These are phyloP conservation scores for Euptelea pleiosperma DNA, from an alignment of 164 flowering plant genomes.

Conservation along the genomic window DNA sequence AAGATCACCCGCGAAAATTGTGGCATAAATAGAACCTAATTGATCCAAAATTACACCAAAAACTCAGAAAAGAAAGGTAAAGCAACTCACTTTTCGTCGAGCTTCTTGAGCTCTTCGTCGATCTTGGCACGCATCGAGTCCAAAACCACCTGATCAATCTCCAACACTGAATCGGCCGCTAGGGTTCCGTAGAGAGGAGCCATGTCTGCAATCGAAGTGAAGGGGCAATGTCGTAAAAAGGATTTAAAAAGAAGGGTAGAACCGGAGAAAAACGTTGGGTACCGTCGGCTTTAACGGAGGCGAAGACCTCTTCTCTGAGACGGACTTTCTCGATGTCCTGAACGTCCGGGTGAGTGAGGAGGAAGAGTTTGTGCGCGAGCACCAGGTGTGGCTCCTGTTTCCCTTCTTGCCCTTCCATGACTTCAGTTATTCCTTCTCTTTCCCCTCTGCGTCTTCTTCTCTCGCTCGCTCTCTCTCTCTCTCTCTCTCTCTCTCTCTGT, in stretches of 20 bases:
- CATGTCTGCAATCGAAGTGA: slow-evolving; percentile 52
- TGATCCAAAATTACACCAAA: neutral
- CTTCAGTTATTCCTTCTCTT: neutral
- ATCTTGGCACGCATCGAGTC: slow-evolving; percentile 70
- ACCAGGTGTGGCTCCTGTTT: slow-evolving; percentile 63
- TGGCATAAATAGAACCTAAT: too few species aligned
- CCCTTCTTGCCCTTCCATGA: slow-evolving; percentile 74
- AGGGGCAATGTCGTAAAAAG: neutral
- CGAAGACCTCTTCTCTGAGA: slow-evolving; percentile 70
- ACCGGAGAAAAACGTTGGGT: slow-evolving; percentile 6
- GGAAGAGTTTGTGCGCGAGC: slow-evolving; percentile 74
- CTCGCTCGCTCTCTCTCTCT: neutral
- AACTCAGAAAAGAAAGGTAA: neutral
- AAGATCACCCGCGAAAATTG: too few species aligned
- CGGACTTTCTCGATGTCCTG: slow-evolving; percentile 83
- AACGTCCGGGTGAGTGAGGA: slow-evolving; percentile 71
- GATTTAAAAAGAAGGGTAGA: neutral
- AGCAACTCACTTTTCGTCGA: slow-evolving; percentile 81
- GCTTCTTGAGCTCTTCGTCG: slow-evolving; percentile 78
- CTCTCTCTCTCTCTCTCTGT: neutral
- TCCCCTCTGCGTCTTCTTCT: too few species aligned
- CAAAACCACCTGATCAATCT: slow-evolving; percentile 59
- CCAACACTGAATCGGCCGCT: slow-evolving; percentile 47
- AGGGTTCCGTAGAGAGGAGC: slow-evolving; percentile 72
- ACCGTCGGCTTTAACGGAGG: slow-evolving; percentile 61